Conservation (phyloP, 1,284 basidiomycete genomes). For the Sphaerobolus stellatus region DNA sequence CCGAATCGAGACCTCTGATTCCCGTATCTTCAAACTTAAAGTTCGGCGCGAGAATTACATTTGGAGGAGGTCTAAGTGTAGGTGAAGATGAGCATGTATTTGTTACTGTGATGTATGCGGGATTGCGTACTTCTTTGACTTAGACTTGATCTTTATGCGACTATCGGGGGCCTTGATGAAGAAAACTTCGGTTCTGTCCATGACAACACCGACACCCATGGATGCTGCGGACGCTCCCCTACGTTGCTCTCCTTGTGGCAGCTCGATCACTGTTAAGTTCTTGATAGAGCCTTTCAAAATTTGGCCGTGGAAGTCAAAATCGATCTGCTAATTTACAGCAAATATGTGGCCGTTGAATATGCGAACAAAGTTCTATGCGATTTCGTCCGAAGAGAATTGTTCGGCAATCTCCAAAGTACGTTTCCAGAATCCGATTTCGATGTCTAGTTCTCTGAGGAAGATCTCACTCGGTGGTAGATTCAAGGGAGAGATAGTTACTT, state of each 20-base stretch:
- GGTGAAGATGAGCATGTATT: slow-evolving; percentile 1
- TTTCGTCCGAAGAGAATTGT: slow-evolving; percentile 83
- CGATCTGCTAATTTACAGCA: slow-evolving; percentile 70
- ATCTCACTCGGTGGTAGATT: slow-evolving; percentile 59
- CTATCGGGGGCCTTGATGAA: slow-evolving; percentile 84
- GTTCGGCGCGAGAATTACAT: slow-evolving; percentile 95
- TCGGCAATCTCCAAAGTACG: slow-evolving; percentile 65
- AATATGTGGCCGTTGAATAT: slow-evolving; percentile 69
- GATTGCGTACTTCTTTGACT: slow-evolving; percentile 74
- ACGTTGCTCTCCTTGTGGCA: slow-evolving; percentile 58
- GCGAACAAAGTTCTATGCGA: slow-evolving; percentile 72
- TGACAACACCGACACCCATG: slow-evolving; percentile 78
- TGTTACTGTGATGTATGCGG: background rate
- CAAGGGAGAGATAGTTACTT: slow-evolving; percentile 68
- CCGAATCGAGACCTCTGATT: slow-evolving; percentile 94
- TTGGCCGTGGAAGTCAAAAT: slow-evolving; percentile 91
- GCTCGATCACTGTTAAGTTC: slow-evolving; percentile 64
- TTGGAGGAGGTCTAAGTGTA: slow-evolving; percentile 76
- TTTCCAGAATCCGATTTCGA: slow-evolving; percentile 76
- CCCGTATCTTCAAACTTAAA: slow-evolving; percentile 99
- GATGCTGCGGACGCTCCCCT: slow-evolving; percentile 32
- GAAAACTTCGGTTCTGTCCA: slow-evolving; percentile 88
- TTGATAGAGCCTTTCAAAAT: slow-evolving; percentile 77
- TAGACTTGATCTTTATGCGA: slow-evolving; percentile 88
- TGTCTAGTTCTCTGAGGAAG: slow-evolving; percentile 75